Conservation (phyloP, 1,284 basidiomycete species). For the Boletellus sp. region DNA sequence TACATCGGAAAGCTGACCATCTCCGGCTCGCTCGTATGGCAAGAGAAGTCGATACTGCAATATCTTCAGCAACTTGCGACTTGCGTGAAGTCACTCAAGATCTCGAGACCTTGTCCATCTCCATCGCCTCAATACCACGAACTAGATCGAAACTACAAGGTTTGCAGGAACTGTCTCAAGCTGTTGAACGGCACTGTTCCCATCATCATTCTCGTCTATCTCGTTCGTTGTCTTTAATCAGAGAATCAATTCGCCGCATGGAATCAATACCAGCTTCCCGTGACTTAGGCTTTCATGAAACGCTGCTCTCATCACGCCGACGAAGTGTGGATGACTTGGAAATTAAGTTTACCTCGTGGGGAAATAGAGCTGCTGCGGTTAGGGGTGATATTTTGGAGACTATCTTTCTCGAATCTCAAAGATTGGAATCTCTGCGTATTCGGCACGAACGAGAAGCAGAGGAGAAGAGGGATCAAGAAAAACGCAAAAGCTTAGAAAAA, state of each 20-base stretch:
- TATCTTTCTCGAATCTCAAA: conserved; percentile 33
- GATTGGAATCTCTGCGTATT: conserved; percentile 29
- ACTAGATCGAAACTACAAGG: conserved; percentile 26
- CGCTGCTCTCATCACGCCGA: conserved; percentile 45
- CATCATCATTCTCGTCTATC: conserved; percentile 39
- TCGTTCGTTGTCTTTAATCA: conserved; percentile 50
- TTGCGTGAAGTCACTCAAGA: conserved; percentile 40
- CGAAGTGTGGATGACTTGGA: conserved; percentile 49
- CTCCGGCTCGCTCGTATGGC: conserved; percentile 53
- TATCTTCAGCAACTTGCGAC: conserved; percentile 35
- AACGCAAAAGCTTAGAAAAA: conserved; percentile 27
- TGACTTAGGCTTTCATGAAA: conserved; percentile 41
- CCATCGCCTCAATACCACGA: conserved; percentile 30
- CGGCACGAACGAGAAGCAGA: conserved; percentile 27
- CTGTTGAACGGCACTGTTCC: conserved; percentile 37
- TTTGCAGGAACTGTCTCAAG: conserved; percentile 36
- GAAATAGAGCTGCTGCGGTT: conserved; percentile 41
- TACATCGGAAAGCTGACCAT: conserved; percentile 47
- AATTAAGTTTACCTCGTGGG: conserved; percentile 46
- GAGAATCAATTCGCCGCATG: conserved; percentile 50
- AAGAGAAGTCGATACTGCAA: conserved; percentile 47
- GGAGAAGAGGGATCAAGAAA: conserved; percentile 31
- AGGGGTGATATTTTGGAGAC: conserved; percentile 36
- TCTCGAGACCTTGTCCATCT: conserved; percentile 34
- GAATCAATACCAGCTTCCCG: conserved; percentile 40